phyloP scores from a whole-genome alignment of 2,329 filamentous ascomycete species.

The Talaromyces islandicus region DNA sequence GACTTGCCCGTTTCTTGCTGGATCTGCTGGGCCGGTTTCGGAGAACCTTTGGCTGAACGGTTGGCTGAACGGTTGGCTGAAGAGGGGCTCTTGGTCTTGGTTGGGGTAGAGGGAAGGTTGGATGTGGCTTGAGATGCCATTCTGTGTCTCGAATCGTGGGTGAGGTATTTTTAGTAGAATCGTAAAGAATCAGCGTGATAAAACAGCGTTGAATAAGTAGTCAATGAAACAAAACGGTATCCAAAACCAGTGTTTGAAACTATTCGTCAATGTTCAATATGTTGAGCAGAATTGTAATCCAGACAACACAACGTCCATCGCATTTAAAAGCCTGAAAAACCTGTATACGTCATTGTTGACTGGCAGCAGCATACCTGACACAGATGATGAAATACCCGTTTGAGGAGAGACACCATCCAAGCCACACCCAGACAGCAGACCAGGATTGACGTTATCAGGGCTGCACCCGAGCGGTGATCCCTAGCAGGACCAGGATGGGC shows the following conservation, averaged over 20 bases:
- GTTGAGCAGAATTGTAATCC: neutral
- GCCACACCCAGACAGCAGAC: neutral
- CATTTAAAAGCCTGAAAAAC: neutral
- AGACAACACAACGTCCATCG: neutral
- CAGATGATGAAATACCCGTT: neutral
- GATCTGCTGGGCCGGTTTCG: neutral
- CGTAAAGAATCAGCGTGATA: neutral
- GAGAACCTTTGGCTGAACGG: neutral
- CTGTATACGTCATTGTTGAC: neutral
- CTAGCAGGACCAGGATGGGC: neutral
- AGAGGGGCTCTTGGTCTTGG: conserved; percentile 20
- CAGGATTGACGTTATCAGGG: neutral
- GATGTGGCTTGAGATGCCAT: conserved; percentile 7
- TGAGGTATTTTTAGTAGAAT: neutral
- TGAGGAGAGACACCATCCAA: neutral
- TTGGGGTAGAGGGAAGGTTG: conserved; percentile 18
- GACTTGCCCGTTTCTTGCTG: conserved; percentile 2
- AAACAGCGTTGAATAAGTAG: conserved; percentile 2
- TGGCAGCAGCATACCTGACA: neutral
- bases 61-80: conserved; percentile 13
- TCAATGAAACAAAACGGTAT: conserved; percentile 3
- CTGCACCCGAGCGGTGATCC: neutral
- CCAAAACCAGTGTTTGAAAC: neutral
- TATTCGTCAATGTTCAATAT: neutral
- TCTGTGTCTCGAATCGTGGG: neutral